Conservation (phyloP, 2,329 filamentous ascomycete species). For the Alternaria solani region DNA sequence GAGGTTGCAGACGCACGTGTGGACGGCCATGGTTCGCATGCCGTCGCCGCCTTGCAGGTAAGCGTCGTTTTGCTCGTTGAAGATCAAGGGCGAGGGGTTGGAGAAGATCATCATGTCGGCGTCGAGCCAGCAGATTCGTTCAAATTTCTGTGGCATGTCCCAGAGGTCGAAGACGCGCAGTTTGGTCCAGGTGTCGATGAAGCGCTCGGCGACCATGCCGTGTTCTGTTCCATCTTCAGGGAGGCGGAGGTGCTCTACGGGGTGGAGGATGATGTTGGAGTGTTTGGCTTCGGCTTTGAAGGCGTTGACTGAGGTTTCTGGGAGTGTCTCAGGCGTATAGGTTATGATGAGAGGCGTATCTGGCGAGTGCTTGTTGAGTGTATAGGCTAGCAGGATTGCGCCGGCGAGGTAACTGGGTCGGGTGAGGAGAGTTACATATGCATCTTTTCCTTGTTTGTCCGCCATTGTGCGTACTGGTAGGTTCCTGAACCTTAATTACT, state of each 20-base stretch:
- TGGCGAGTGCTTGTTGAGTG: constrained; percentile 56
- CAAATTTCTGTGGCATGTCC: constrained; percentile 27
- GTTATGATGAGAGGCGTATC: constrained; percentile 60
- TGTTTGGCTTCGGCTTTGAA: constrained; percentile 54
- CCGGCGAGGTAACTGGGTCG: constrained; percentile 62
- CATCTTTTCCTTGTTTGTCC: constrained; percentile 29
- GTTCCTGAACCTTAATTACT: background rate
- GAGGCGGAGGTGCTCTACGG: constrained; percentile 54
- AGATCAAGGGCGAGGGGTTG: constrained; percentile 48
- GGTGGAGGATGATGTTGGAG: constrained; percentile 52
- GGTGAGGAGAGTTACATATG: constrained; percentile 62
- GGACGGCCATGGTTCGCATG: constrained; percentile 57
- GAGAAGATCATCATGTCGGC: constrained; percentile 62
- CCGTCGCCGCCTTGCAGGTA: constrained; percentile 29
- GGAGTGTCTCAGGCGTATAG: constrained; percentile 56
- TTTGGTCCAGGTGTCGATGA: constrained; percentile 65
- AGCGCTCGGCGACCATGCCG: constrained; percentile 59
- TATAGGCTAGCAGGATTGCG: constrained; percentile 60
- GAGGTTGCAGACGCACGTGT: constrained; percentile 63
- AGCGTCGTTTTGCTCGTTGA: constrained; percentile 51
- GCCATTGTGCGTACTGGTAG: constrained; percentile 15
- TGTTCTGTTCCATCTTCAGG: constrained; percentile 37
- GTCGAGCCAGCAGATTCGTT: constrained; percentile 60
- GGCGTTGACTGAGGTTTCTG: constrained; percentile 50
- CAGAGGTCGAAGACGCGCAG: constrained; percentile 61